Conservation (phyloP, 164 flowering plant genomes). For the Vitis riparia region DNA sequence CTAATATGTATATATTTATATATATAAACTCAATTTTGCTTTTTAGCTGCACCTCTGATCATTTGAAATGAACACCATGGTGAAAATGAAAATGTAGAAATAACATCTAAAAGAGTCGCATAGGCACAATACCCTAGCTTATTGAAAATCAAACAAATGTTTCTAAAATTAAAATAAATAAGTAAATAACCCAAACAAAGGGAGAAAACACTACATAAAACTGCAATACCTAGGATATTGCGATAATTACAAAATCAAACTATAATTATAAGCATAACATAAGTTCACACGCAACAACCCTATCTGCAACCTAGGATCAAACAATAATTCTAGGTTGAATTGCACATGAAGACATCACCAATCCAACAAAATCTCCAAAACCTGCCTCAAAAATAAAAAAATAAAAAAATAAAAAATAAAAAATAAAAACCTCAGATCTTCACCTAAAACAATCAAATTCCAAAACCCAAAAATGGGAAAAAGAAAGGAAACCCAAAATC, state of each 20-base stretch:
- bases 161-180: too few relatives aligned
- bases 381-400: not conserved
- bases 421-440: not conserved
- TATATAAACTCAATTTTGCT: too few relatives aligned
- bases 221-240: not conserved
- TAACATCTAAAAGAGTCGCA: too few relatives aligned
- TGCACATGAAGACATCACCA: not conserved
- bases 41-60: too few relatives aligned
- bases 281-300: not conserved
- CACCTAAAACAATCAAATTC: not conserved
- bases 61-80: too few relatives aligned
- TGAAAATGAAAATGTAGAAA: too few relatives aligned
- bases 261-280: not conserved
- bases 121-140: too few relatives aligned
- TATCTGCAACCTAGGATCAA: not conserved
- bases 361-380: not conserved
- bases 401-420: not conserved
- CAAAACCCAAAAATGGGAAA: constrained; percentile 1
- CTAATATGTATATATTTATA: too few relatives aligned
- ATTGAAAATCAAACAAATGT: too few relatives aligned
- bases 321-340: not conserved
- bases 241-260: not conserved
- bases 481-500: constrained; percentile 15
- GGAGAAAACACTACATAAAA: not conserved
- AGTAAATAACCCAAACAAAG: not conserved